Base-by-base conservation (phyloP, 148 eudicot genomes). In the Drosera capensis region DNA sequence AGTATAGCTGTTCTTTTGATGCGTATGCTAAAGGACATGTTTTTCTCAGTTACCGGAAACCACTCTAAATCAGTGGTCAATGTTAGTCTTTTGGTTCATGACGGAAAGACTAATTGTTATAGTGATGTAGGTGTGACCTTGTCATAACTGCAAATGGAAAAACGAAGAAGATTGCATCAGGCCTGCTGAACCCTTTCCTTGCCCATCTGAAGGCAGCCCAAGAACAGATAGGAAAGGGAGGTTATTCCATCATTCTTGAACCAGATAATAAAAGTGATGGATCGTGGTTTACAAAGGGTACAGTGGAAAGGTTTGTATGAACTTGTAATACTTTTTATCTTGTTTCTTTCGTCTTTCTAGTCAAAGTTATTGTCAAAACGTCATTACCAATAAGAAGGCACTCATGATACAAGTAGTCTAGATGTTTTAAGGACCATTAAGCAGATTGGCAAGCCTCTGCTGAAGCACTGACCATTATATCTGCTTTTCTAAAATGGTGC, bases 161-260 rank as follows among this genome's bases (percentile, higher is more conserved):
- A 61, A 67, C 74, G 28, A 94, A 81, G 80, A 92, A 74, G 69
- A 76, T 92, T 30, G 94, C 94, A 24, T 78, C 99, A 21, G 99
- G 99, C 59, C 72, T 92, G 64, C 62, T 92, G 41, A 74, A 69
- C 56, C 97, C 97, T 49, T 88, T 88, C 53, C 70, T 88, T 26
- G 77, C 94, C 14, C 99, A 92, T 62, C 63, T 92, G 57, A 92
- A 78, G 73, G 71, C 79, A 48, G 99, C 95, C 43, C 82, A 78
- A 53, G 95, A 85, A 40, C 99, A 92, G 75, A 92, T 81, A 65
- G 94, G 72, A 30, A 81, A 74, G 67, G 99, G 99, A 43, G 99
- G 99, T 25, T 92, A 92, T 63, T 85, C 95, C 8, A 66, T 92
- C 54, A 63, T 77, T 50, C 94, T 92, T 54, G 74, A 78, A 66